Conservation (phyloP, 1,284 basidiomycete species). For the Cryptococcus deneoformans region DNA sequence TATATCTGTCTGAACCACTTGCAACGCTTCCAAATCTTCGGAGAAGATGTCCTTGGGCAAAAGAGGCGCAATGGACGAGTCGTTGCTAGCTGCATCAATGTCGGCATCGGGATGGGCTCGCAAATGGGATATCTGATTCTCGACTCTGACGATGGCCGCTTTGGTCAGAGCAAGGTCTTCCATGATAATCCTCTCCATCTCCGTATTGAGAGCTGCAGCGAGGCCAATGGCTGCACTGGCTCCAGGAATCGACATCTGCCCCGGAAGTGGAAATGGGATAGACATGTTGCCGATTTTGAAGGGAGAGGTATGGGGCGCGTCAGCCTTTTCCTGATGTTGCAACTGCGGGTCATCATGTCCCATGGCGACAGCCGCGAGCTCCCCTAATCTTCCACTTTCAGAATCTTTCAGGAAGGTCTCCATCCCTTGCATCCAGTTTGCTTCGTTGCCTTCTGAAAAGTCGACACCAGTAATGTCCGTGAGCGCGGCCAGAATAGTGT, state of each 20-base stretch:
- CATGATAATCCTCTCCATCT: conserved; percentile 38
- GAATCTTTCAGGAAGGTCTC: conserved; percentile 35
- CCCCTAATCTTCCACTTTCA: conserved; percentile 34
- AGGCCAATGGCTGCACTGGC: conserved; percentile 11
- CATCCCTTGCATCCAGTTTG: conserved; percentile 38
- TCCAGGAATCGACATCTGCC: not conserved
- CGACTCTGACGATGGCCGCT: conserved; percentile 26
- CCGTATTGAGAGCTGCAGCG: conserved; percentile 35
- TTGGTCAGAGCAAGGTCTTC: conserved; percentile 37
- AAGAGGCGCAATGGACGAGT: not conserved
- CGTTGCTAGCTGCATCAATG: not conserved
- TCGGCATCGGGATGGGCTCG: not conserved
- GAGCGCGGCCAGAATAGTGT: conserved; percentile 40
- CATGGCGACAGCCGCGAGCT: conserved; percentile 40
- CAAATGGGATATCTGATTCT: conserved; percentile 1
- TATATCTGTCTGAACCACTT: not conserved
- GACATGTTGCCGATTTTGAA: not conserved
- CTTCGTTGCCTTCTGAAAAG: conserved; percentile 18
- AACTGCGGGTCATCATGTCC: conserved; percentile 15
- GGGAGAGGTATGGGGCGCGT: not conserved
- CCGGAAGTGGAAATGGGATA: not conserved
- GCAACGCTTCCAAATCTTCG: conserved; percentile 8
- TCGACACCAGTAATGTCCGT: conserved; percentile 25
- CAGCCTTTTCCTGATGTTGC: not conserved
- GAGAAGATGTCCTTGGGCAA: conserved; percentile 4